Base-by-base conservation (phyloP, 805 yeast species). In the Debaryomyces maramus region DNA sequence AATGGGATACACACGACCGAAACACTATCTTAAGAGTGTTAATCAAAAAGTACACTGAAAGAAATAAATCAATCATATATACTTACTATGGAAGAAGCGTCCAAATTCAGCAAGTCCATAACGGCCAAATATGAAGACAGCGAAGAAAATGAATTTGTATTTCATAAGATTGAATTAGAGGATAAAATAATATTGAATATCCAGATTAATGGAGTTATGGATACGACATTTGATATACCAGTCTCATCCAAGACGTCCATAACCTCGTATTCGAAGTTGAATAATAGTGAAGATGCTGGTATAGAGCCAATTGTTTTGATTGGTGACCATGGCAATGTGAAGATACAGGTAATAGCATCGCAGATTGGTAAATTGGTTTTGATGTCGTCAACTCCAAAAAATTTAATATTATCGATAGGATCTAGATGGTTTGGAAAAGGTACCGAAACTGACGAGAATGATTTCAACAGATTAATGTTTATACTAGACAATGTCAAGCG, bases 171-270 rank as follows among this genome's bases (percentile, higher is more conserved):
- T 2, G 70, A 65, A 15, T 61, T 71, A 20, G 53, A 53, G 2
- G 73, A 75, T 42, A 65, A 64, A 42, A 50, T 60, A 32, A 54
- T 75, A 3, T 24, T 76, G 22, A 64, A 65, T 32, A 51, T 76
- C 10, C 60, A 67, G 33, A 56, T 57, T 24, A 56, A 75, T 47
- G 79, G 78, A 0, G 64, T 70, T n/a, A 61, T 71, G 52, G 81
- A 78, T 55, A 61, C 77, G 14, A 74, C 80, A 2, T 72, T 70
- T 43, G 77, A 73, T 35, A 59, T 75, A 7, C 74, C 67, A 11
- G 43, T 59, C 20, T 42, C 55, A 6, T 46, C 59, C 5, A 52
- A 52, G 34, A 44, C 56, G 10, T 39, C 56, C 3, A 51, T 58
- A 4, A 50, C 52, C 4, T 30, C 32, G 6, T 23, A 29, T 19